Evolutionary conservation across 2,329 filamentous ascomycete species (phyloP).

Genomic region (Exophiala sp.): DNA sequence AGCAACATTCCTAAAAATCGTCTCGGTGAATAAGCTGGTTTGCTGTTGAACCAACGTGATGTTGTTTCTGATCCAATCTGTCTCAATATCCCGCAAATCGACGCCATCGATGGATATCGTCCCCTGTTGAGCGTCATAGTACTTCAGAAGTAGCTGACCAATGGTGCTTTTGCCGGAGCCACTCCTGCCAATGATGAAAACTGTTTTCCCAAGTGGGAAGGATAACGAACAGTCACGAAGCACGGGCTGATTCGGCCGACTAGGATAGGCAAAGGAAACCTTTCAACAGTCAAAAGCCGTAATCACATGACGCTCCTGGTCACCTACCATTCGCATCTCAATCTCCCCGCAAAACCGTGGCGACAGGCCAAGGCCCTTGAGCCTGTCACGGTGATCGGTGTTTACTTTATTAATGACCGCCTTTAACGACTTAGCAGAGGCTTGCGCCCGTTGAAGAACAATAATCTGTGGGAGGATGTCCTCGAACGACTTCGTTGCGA

Average conservation of each 20-base stretch:
- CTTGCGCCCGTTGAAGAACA: constrained; percentile 70
- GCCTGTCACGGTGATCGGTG: constrained; percentile 27
- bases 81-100: constrained; percentile 56
- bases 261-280: constrained; percentile 79
- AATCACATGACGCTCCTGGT: not conserved
- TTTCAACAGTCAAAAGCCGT: constrained; percentile 34
- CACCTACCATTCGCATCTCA: constrained; percentile 60
- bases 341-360: constrained; percentile 60
- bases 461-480: constrained; percentile 69
- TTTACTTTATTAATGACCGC: constrained; percentile 36
- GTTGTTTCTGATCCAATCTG: constrained; percentile 68
- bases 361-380: constrained; percentile 28
- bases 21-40: constrained; percentile 74
- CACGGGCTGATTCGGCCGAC: constrained; percentile 55
- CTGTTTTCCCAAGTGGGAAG: constrained; percentile 66
- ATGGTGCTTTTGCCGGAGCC: constrained; percentile 92
- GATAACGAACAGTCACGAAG: constrained; percentile 59
- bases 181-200: constrained; percentile 77
- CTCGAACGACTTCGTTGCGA: constrained; percentile 69
- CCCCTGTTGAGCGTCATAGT: constrained; percentile 64
- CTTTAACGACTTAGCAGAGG: constrained; percentile 61
- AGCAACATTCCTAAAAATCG: constrained; percentile 69
- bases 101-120: constrained; percentile 63
- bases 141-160: constrained; percentile 68
- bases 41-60: constrained; percentile 77